These are phyloP conservation scores for Jimgerdemannia flammicorona DNA, from an alignment of 192 early-diverging fungal species.

Conservation along the genomic window DNA sequence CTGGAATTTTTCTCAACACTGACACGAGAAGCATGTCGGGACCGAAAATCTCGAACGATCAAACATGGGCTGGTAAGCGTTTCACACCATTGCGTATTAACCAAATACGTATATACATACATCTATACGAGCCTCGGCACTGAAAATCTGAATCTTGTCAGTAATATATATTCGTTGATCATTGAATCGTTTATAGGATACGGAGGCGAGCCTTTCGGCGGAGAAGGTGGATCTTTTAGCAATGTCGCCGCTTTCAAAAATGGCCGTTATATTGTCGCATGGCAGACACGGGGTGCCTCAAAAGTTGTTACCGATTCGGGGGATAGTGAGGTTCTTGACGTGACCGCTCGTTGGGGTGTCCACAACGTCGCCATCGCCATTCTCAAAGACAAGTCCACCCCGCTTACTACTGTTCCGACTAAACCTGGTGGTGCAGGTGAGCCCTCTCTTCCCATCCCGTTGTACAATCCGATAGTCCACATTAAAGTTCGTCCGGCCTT, in stretches of 20 bases:
- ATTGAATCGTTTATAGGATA: neutral
- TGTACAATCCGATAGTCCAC: neutral
- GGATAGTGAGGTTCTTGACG: neutral
- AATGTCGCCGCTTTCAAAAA: neutral
- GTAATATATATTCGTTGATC: neutral
- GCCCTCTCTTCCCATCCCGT: neutral
- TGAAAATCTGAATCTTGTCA: neutral
- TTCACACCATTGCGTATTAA: neutral
- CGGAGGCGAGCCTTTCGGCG: neutral
- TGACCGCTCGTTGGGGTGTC: neutral
- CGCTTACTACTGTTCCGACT: neutral
- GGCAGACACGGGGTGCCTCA: neutral
- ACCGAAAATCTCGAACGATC: neutral
- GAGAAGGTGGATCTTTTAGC: neutral
- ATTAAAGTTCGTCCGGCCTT: neutral
- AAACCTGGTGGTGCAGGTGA: neutral
- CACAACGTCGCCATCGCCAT: neutral
- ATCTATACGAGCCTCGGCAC: too few species aligned
- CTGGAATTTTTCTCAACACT: neutral
- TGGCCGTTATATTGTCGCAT: neutral
- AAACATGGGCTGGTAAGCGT: neutral
- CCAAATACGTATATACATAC: too few species aligned
- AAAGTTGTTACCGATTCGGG: neutral
- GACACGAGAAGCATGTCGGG: neutral
- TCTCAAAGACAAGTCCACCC: neutral